Base-by-base conservation (phyloP, 768 basidiomycete species). In the Pilatotrama ljubarskyi region DNA sequence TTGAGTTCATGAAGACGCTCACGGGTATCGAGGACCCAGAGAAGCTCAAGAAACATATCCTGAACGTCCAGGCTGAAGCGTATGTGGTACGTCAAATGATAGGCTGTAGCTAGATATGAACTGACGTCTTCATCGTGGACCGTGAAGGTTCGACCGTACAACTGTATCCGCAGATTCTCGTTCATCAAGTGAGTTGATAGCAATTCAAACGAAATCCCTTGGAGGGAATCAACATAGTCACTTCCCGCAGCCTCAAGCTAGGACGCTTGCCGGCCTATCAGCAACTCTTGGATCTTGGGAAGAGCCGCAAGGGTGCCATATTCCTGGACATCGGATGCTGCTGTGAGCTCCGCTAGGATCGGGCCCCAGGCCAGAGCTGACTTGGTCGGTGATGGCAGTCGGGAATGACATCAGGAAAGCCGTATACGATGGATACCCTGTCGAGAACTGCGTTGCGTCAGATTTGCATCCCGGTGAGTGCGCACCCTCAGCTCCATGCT, bases 311-410 rank as follows among this genome's bases (percentile, higher is more conserved):
- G 5, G 71, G 71, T 1, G 75, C 75, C 0, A 69, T 82, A 11
- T 69, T 80, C 25, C 69, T 82, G 8, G 81, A 82, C 42, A 67
- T 81, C 10, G 81, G 77, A 5, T 80, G 79, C 59, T 79, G 78
- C 61, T 73, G 80, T 81, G 58, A 58, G 76, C 25, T 22, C 22
- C 37, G 7, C n/a, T 36, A 17, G 14, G 38, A 22, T 5, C 46
- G 15, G 14, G 18, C 17, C 42, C 2, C 20, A 54, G n/a, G 24
- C 29, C 2, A 15, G 4, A 13, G 24, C 37, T 46, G 15, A 26
- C 4, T 20, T n/a, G n/a, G n/a, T 20, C 35, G 5, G 18, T 32
- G 29, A 26, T 20, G 4, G 3, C 20, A 77, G 78, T 80, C 49
- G 80, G 80, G 0, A 76, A 72, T 41, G 80, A 81, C 52, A 67